A percentile compares a stretch with the other conserved stretches of the same genome.
Evolutionary conservation across 176 grass and related monocot genomes (phyloP).

Genomic region (Miscanthus lutarioriparius): DNA sequence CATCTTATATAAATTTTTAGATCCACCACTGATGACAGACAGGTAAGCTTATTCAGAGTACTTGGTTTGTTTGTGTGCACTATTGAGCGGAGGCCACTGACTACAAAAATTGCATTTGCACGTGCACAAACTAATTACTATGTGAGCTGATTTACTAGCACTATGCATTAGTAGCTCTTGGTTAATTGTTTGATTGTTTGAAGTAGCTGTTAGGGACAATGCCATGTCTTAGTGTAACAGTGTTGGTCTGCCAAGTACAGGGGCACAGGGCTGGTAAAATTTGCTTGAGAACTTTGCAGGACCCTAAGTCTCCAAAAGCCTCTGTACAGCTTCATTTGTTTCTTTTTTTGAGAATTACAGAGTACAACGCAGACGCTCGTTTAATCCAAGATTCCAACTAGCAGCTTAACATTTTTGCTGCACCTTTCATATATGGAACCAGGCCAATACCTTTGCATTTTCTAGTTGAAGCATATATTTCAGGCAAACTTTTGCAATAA

Average conservation of each 20-base stretch:
- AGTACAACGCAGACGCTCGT: no score
- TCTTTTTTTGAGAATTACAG: no score
- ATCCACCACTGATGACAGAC: no score
- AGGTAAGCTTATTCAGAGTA: no score
- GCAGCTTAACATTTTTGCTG: neutral
- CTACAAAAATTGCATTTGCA: neutral
- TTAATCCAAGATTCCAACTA: no score
- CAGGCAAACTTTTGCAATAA: neutral
- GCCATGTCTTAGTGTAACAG: no score
- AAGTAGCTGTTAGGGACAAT: neutral
- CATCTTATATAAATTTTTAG: no score
- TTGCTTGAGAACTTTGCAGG: no score
- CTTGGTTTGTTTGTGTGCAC: neutral
- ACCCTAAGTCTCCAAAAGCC: no score
- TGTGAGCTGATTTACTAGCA: neutral
- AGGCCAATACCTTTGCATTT: neutral
- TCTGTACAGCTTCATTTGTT: no score
- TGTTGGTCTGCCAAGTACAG: no score
- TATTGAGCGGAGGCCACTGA: neutral
- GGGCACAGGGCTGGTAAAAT: no score
- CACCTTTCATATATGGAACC: neutral
- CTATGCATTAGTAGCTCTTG: neutral
- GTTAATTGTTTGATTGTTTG: neutral
- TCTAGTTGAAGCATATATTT: neutral
- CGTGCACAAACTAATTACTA: neutral